Base-by-base conservation (phyloP, 225 moss, liverwort and hornwort genomes). In the Pseudisothecium myosuroides region DNA sequence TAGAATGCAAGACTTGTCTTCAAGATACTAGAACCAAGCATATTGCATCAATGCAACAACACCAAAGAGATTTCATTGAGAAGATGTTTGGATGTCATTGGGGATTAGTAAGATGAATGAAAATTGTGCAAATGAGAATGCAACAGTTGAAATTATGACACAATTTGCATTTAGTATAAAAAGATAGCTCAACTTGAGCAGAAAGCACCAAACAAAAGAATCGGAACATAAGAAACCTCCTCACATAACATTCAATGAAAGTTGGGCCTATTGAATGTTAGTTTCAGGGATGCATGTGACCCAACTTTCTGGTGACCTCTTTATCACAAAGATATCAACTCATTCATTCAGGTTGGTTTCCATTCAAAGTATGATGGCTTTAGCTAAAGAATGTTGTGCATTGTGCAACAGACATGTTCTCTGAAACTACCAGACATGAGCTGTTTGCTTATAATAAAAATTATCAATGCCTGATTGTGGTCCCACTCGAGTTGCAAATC, bases 401-500 rank as follows among this genome's bases (percentile, higher is more conserved):
- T 76, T 52, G 50, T 29, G 76, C 29, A 86, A 76, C 29, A 86
- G 54, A 32, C 17, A 39, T 54, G 64, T 52, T 39, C 26, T 65
- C 72, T 86, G 69, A 85, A 90, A 83, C 85, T 82, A 69, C 54
- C 87, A 81, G 87, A 81, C 68, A 84, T 22, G 65, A 68, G 68
- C 61, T 69, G 56, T 61, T 34, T 56, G 55, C 31, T 82, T 59
- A 12, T 45, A n/a, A 37, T 21, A 58, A 49, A 36, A 76, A 58
- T 76, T 55, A 84, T 55, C 56, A 82, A 87, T 84, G 85, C 81
- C 85, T 89, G 89, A 65, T 84, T 82, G 58, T 83, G 91, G 79
- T 89, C 90, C 87, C 78, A 45, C 45, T 76, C 72, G 81, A 92
- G 86, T 91, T 90, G 91, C 88, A 81, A 72, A 82, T 83, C 93